Base-by-base conservation (phyloP, 331 rosid genomes). In the Rhamnella rubrinervis region DNA sequence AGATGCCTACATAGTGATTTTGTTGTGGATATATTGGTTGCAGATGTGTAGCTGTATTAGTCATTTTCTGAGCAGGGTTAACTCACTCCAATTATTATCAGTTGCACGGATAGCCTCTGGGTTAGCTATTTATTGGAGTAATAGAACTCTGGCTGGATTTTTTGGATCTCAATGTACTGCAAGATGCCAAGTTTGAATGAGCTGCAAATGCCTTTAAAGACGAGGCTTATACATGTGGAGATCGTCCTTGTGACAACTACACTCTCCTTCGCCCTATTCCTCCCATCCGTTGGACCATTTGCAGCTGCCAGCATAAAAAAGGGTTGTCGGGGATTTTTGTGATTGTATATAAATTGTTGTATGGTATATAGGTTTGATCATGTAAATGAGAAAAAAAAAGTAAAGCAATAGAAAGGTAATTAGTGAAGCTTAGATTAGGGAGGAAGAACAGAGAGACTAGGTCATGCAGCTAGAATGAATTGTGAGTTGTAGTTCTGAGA, bases 291-390 rank as follows among this genome's bases (percentile, higher is more conserved):
- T 9, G 14, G 49, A 44, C 14, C 13, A 44, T 44, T 44, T 44
- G 14, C 35, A 31, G 16, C 11, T 52, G 19, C 17, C 7, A 8
- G 25, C 21, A 8, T 17, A 2, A 4, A 77, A 78, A 71, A 62
- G 84, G 68, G 84, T 76, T 64, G 66, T 81, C 75, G 81, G 75
- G 80, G 80, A 73, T 68, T 67, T 83, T 38, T 68, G 61, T 79
- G 53, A 60, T 39, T 84, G 95, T 90, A 88, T 75, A 88, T 82
- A 86, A 68, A 79, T 56, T 60, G 78, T 85, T 65, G 77, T 64
- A 75, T 68, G 81, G 77, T 77, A 77, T 73, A 90, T 78, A 76
- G 79, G 57, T 49, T 73, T 76, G 55, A 80, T 83, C 81, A 70
- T 91, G 87, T 83, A 88, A 75, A 78, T 77, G 83, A 61, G 74